Evolutionary conservation across 2,329 filamentous ascomycete species (phyloP).

Genomic region (Clonostachys sp.): DNA sequence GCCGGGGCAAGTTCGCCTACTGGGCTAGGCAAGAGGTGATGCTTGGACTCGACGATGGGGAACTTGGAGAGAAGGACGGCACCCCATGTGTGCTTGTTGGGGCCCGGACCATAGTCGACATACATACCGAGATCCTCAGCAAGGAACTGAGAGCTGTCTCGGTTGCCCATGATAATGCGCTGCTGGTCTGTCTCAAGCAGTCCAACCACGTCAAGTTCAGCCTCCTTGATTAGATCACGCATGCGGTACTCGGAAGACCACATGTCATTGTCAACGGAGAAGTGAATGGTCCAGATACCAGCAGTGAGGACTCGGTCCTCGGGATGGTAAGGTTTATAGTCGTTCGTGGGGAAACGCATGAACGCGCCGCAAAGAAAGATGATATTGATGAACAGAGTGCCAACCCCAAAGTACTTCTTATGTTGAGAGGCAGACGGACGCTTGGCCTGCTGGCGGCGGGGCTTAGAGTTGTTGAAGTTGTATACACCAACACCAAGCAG

Average conservation of each 20-base stretch:
- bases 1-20: conserved; percentile 93
- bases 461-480: conserved; percentile 53
- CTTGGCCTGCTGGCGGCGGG: conserved; percentile 24
- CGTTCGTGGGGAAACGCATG: conserved; percentile 85
- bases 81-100: conserved; percentile 99
- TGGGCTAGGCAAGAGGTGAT: conserved; percentile 89
- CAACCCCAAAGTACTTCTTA: conserved; percentile 46
- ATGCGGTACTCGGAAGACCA: conserved; percentile 95
- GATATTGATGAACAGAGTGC: conserved; percentile 73
- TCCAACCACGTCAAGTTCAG: conserved; percentile 98
- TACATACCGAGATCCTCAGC: conserved; percentile 98
- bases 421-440: conserved; percentile 30
- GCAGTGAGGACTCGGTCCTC: conserved; percentile 86
- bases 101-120: conserved; percentile 92
- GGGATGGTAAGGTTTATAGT: conserved; percentile 86
- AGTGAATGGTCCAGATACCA: conserved; percentile 98
- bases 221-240: conserved; percentile 82
- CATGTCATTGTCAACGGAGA: conserved; percentile 97
- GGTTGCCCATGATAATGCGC: conserved; percentile 99
- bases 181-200: conserved; percentile 90
- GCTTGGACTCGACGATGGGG: conserved; percentile 93
- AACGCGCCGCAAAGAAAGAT: conserved; percentile 78
- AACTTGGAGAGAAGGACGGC: conserved; percentile 92
- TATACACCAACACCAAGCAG: conserved; percentile 82
- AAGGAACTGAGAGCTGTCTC: conserved; percentile 90